Base-by-base conservation (phyloP, 2,329 filamentous ascomycete genomes). In the Penicillium sp. region DNA sequence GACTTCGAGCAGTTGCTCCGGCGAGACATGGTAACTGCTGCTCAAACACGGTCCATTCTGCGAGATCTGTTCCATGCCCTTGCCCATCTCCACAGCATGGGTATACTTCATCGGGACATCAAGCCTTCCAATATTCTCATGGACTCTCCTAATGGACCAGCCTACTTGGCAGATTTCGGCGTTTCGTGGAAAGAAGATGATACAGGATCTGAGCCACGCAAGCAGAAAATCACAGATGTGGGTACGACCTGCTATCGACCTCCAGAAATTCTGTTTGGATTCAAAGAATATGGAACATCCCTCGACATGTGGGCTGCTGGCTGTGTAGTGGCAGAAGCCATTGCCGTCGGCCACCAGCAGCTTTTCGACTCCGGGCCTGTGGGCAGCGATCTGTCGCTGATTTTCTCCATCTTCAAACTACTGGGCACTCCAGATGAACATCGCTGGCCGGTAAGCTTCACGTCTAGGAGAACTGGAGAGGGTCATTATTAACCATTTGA, bases 291-390 rank as follows among this genome's bases (percentile, higher is more conserved):
- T 68, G 83, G 82, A 2, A 72, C 83, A 0, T 80, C 83, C 9
- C 81, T 97, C 3, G 94, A 99, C 72, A 85, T 97, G 75, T 99
- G 95, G 94, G 89, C 87, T 4, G 82, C 88, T 0, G 94, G 95
- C 1, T 88, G 88, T 59, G 88, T 96, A 67, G 83, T 95, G 11
- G 89, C 91, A 5, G 92, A 97, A 73, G 77, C 89, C 73, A 68
- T 86, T 77, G 68, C 80, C 72, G 59, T 80, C 61, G 61, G 80
- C 70, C 63, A 85, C 76, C 42, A 76, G 57, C 81, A 88, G 0
- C 78, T 97, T 0, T 97, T 99, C 64, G 88, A 94, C 69, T 90
- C 91, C 4, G 89, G 91, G 1, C 90, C 96, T 64, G 82, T 97
- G 48, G 94, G 95, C 0, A 97, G 90, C 68, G 94, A 99, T 74